A percentile compares a stretch with the other conserved stretches of the same genome.
phyloP scores from a whole-genome alignment of 352 stramenopile species.

The Phytophthora litchii region DNA sequence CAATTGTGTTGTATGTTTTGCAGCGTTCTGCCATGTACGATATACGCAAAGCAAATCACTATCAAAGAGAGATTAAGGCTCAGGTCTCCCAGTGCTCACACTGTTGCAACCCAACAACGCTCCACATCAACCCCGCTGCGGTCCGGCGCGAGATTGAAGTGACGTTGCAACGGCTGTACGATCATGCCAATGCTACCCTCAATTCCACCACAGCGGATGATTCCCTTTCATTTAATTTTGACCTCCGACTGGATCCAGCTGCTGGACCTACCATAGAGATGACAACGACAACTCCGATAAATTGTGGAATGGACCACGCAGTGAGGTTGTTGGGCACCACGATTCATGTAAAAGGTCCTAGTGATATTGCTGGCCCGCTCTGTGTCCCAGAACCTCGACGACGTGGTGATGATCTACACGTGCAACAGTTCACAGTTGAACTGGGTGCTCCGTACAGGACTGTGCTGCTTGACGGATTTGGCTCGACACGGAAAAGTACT shows the following conservation, averaged over 20 bases:
- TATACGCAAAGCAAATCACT: background rate
- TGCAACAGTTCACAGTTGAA: slow-evolving; percentile 23
- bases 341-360: background rate
- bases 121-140: slow-evolving; percentile 15
- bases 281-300: slow-evolving; percentile 12
- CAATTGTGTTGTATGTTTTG: background rate
- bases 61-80: background rate
- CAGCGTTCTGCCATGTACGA: slow-evolving; percentile 7
- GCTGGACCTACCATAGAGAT: slow-evolving; percentile 10
- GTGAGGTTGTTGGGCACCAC: slow-evolving; percentile 12
- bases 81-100: slow-evolving; percentile 3
- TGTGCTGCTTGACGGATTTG: slow-evolving; percentile 26
- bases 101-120: slow-evolving; percentile 21
- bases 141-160: slow-evolving; percentile 16
- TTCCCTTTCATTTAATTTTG: slow-evolving; percentile 13
- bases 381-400: slow-evolving; percentile 1
- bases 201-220: background rate
- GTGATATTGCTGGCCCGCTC: background rate
- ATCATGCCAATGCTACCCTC: background rate
- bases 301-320: slow-evolving; percentile 11
- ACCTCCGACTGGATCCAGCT: slow-evolving; percentile 7
- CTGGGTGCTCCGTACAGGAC: slow-evolving; percentile 14
- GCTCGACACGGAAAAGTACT: background rate
- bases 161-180: slow-evolving; percentile 12
- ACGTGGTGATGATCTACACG: background rate